phyloP scores from a whole-genome alignment of 805 yeast genomes.

The Zygoascus tannicola region DNA sequence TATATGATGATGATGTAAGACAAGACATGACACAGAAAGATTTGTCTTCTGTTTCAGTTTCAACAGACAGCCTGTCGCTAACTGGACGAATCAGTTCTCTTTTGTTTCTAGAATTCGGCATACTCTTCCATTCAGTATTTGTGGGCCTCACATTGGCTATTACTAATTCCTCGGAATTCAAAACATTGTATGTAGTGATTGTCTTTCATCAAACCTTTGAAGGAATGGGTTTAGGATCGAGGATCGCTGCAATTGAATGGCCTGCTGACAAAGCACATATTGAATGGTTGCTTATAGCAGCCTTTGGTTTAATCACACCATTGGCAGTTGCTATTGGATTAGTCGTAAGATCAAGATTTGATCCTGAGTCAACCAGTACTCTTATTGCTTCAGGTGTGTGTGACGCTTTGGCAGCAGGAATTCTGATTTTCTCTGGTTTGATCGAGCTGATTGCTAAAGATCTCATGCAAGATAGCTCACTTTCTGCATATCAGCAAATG shows the following conservation, averaged over 20 bases:
- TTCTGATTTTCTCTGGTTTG: conserved; percentile 64
- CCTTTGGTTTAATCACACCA: conserved; percentile 56
- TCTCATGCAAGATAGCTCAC: conserved; percentile 39
- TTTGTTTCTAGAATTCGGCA: conserved; percentile 67
- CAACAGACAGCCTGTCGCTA: neutral
- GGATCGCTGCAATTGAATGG: conserved; percentile 58
- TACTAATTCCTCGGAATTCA: conserved; percentile 61
- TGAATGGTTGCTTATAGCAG: conserved; percentile 39
- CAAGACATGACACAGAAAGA: neutral
- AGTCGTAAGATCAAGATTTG: conserved; percentile 55
- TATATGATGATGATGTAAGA: neutral
- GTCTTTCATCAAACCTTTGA: conserved; percentile 63
- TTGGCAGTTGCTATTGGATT: conserved; percentile 70
- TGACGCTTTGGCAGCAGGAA: conserved; percentile 71
- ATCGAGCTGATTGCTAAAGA: conserved; percentile 78
- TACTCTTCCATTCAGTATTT: conserved; percentile 74
- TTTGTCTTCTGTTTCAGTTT: neutral
- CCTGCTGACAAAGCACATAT: conserved; percentile 30
- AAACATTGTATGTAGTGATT: conserved; percentile 52
- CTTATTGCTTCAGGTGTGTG: conserved; percentile 61
- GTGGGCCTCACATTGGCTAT: conserved; percentile 72
- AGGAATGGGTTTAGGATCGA: conserved; percentile 76
- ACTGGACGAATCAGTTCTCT: conserved; percentile 35
- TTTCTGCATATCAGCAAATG: conserved; percentile 15
- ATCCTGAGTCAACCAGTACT: conserved; percentile 43